A percentile compares a stretch with the other conserved stretches of the same genome.
Conservation (phyloP, 1,284 basidiomycete species). For the Austroboletus niveus region DNA sequence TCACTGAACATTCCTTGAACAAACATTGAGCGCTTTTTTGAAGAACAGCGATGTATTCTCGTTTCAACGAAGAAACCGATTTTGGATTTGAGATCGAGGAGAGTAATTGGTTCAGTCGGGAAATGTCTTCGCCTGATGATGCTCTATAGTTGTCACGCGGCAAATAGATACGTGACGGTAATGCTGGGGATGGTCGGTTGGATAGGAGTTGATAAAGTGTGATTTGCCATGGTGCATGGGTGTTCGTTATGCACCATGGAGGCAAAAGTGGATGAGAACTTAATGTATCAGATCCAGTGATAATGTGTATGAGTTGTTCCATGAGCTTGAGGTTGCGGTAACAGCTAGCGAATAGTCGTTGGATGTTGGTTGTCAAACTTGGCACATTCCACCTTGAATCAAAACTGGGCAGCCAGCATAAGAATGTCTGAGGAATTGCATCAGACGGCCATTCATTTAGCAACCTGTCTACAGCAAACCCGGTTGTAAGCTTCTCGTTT, state of each 20-base stretch:
- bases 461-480: neutral
- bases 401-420: no score
- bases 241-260: neutral
- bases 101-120: neutral
- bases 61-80: neutral
- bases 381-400: neutral
- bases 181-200: neutral
- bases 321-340: neutral
- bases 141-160: neutral
- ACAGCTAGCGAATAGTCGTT: neutral
- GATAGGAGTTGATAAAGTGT: neutral
- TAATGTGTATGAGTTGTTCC: neutral
- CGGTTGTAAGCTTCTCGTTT: neutral
- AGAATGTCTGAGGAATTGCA: neutral
- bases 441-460: neutral
- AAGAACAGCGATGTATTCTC: neutral
- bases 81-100: neutral
- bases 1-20: neutral
- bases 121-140: no score
- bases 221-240: neutral
- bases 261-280: neutral
- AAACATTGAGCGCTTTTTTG: neutral
- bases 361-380: neutral
- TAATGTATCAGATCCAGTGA: neutral
- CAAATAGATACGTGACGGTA: neutral